Evolutionary conservation across 352 stramenopile species (phyloP), one percentile per base, ranked within the genome.

Genomic region (Thalassiosira exigua): DNA sequence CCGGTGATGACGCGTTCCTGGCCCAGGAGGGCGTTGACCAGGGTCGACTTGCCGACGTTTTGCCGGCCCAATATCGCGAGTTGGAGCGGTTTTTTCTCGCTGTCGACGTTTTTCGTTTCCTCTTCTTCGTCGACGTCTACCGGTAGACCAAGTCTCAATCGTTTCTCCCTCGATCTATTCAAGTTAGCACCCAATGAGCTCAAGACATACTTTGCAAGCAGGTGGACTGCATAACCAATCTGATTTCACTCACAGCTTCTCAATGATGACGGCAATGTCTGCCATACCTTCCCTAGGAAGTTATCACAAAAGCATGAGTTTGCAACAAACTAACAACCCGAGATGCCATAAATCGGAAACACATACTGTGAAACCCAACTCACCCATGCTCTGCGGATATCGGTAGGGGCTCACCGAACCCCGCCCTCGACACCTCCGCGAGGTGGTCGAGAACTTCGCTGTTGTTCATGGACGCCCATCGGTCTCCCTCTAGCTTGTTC

Each of bases 401-500:
- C 19, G 85, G 77, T 54, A 93, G 81, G 2, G 85, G 68, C 48
- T 91, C 82, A 39, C 88, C 88, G 33, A 93, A 86, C 42, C 88
- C 88, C 26, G 87, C 52, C 24, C 84, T 68, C 17, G 59, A 69
- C 12, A 85, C 74, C 61, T 93, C 88, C 26, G 81, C 54, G 27
- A 91, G 69, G 51, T 89, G 64, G 32, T 92, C 80, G 26, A 92
- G 56, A 1, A 92, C 75, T 32, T 75, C 54, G 32, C 67, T 53
- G 42, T 79, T 54, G 44, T 86, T 69, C 60, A 66, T 73, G 21
- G 57, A 71, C 19, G 69, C 53, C 84, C 86, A 92, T 17, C 67
- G 29, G 77, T 91, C 84, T 26, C 81, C 81, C 73, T 93, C 88
- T 14, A 93, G 50, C 71, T 93, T 93, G 56, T 93, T 93, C n/a